These are phyloP conservation scores for Penicillium sp. DNA, from an alignment of 2,329 filamentous ascomycete species.

Conservation along the genomic window DNA sequence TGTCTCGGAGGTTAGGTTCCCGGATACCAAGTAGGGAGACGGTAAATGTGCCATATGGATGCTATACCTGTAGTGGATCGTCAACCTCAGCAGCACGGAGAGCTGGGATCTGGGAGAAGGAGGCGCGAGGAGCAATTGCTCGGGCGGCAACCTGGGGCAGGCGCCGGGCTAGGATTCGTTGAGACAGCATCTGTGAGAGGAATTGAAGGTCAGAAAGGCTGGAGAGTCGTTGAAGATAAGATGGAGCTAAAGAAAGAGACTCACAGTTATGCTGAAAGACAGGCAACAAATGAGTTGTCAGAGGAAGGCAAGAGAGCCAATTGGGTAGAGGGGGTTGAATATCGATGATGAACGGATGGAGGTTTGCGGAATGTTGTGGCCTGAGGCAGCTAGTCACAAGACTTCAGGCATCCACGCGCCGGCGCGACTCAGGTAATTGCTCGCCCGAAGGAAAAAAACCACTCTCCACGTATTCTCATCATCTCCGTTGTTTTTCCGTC, in stretches of 20 bases:
- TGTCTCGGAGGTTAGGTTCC: conserved; percentile 26
- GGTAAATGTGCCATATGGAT: neutral
- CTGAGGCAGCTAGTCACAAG: conserved; percentile 19
- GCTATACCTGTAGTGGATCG: conserved; percentile 46
- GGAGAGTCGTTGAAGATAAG: neutral
- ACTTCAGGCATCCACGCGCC: conserved; percentile 17
- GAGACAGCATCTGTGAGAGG: conserved; percentile 44
- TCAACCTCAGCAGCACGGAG: conserved; percentile 42
- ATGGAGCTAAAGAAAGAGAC: conserved; percentile 8
- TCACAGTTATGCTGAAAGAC: conserved; percentile 31
- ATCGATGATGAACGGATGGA: conserved; percentile 33
- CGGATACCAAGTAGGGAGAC: conserved; percentile 11
- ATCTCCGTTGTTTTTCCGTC: conserved; percentile 33
- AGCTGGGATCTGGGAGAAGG: conserved; percentile 43
- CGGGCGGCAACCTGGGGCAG: conserved; percentile 43
- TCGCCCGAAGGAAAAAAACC: conserved; percentile 43
- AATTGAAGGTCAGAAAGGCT: conserved; percentile 24
- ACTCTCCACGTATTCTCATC: conserved; percentile 40
- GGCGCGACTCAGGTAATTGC: conserved; percentile 30
- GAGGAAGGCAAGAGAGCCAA: conserved; percentile 20
- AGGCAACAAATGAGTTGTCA: conserved; percentile 19
- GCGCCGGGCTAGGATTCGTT: conserved; percentile 46
- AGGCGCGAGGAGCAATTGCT: conserved; percentile 40
- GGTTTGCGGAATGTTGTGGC: conserved; percentile 26
- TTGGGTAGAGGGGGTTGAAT: conserved; percentile 23